Evolutionary conservation across 2,329 filamentous ascomycete genomes (phyloP), one percentile per base, ranked within the genome.

Genomic region (Orbilia ellipsospora): DNA sequence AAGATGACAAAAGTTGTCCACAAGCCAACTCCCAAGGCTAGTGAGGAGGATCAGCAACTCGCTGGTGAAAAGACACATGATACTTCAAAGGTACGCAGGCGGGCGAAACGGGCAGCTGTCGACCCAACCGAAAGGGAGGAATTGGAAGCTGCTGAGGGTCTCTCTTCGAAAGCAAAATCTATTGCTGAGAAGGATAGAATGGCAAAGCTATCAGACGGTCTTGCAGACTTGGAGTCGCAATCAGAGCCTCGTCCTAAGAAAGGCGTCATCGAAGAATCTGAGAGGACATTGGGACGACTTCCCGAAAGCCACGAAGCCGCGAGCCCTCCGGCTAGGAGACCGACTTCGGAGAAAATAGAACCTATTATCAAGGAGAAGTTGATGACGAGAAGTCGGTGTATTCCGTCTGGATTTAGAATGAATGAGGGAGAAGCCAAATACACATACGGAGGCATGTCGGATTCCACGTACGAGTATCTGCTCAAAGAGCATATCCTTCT

Each of bases 401-500:
- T 73, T 6, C 63, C 61, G 12, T 51, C 68, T 45, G 73, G 68
- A 10, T 77, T 73, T 28, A 23, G 36, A 28, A 65, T 66, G 61
- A 73, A 79, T 20, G 69, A 64, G 23, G 72, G 36, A 20, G 77
- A 78, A 48, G 79, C 78, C 18, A 78, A 77, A 70, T 88, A 86
- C 79, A 84, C 87, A 67, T 87, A 91, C 85, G 89, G 89, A 66
- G 89, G 88, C 52, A 86, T 85, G 66, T 87, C 90, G 79, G 89
- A 91, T 80, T 91, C 89, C n/a, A 86, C 89, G 0, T 91, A 91
- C 78, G 89, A 91, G 77, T 91, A 91, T 79, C 89, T 90, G 78
- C 85, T 88, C 68, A 91, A 90, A 80, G 84, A 94, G 83, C 91
- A 90, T 80, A 83, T 95, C 12, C 86, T 96, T 4, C 87, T 96